Evolutionary conservation across 176 grass and related monocot species (phyloP).

Genomic region (Saccharum spontaneum): DNA sequence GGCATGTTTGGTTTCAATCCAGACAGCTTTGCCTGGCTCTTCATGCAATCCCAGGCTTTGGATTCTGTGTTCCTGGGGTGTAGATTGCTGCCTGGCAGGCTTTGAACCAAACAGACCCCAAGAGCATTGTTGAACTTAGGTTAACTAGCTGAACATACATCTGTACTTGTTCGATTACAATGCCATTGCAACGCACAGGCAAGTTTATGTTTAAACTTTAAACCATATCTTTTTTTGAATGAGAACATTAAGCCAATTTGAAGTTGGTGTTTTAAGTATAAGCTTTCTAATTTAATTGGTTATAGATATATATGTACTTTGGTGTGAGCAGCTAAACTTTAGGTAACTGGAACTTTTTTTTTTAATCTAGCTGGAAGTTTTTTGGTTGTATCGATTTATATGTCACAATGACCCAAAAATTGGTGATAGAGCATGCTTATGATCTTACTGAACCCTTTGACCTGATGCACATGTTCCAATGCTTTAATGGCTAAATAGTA

Average conservation of each 20-base stretch:
- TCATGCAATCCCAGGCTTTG: not conserved
- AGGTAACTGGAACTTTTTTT: not conserved
- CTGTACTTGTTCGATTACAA: not conserved
- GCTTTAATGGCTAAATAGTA: not conserved
- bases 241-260: not conserved
- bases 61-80: not conserved
- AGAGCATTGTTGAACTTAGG: not conserved
- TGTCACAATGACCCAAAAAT: not conserved
- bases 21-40: not conserved
- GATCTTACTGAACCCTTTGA: slow-evolving; percentile 7
- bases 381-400: slow-evolving; percentile 14
- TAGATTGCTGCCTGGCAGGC: not conserved
- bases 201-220: not conserved
- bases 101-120: not conserved
- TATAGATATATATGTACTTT: not conserved
- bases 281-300: not conserved
- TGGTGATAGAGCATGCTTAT: not conserved
- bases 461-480: slow-evolving; percentile 5
- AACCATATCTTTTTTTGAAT: not conserved
- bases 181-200: not conserved
- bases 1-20: not conserved
- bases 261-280: not conserved
- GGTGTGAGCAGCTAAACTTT: not conserved
- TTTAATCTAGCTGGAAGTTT: not conserved
- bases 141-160: not conserved